Percentiles rank a stretch among this genome's conserved stretches.
Conservation (phyloP, 495 filamentous ascomycete species). For the Amniculicola lignicola region DNA sequence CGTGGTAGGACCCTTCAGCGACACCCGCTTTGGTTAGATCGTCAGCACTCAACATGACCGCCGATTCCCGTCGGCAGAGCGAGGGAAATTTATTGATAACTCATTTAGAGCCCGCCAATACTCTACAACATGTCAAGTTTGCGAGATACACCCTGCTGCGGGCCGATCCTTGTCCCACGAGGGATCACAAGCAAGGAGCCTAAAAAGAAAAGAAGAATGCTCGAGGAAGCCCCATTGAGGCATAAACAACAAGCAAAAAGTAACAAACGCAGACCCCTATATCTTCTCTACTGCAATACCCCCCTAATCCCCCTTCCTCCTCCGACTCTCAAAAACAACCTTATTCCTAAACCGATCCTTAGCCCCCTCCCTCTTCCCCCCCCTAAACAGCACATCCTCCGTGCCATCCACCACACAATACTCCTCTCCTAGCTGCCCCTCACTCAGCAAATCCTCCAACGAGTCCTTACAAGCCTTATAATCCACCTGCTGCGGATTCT, state of each 20-base stretch:
- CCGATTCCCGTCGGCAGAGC: neutral
- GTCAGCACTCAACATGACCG: neutral
- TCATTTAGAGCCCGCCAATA: neutral
- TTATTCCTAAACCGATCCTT: neutral
- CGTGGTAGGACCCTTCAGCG: neutral
- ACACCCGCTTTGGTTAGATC: too few relatives aligned
- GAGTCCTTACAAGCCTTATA: neutral
- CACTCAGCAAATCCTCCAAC: neutral
- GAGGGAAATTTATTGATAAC: neutral
- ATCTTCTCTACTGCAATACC: neutral
- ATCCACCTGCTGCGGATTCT: neutral
- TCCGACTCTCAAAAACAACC: neutral
- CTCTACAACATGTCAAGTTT: neutral
- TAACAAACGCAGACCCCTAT: neutral
- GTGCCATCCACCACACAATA: conserved; percentile 13
- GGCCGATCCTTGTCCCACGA: neutral
- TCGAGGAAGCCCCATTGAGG: neutral
- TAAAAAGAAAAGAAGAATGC: neutral
- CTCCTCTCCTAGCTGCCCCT: neutral
- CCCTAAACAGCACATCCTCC: conserved; percentile 1
- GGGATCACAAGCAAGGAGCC: neutral
- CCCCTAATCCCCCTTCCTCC: neutral
- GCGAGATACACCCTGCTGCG: neutral
- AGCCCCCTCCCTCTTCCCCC: neutral
- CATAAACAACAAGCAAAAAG: neutral